Percentiles rank a stretch among this genome's conserved stretches.
Evolutionary conservation across 805 yeast species (phyloP).

Genomic region (Candida sanyiensis): DNA sequence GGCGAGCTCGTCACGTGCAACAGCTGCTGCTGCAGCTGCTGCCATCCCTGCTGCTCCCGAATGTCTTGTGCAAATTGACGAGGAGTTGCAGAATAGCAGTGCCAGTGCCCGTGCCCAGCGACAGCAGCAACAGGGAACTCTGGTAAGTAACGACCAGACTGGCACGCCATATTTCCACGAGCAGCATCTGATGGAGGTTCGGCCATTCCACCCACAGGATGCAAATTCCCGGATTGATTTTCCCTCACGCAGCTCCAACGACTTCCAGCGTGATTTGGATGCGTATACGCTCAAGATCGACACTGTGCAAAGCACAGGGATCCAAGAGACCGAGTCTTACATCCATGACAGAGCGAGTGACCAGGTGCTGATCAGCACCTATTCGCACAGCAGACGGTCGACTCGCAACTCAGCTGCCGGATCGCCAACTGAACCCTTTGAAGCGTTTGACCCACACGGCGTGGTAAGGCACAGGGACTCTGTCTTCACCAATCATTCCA

Average conservation of each 20-base stretch:
- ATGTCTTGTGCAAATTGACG: too few species aligned
- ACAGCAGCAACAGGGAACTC: too few species aligned
- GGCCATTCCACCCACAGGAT: background rate
- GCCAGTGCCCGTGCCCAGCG: too few species aligned
- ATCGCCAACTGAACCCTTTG: background rate
- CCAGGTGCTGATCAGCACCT: slow-evolving; percentile 31
- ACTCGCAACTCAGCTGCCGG: slow-evolving; percentile 14
- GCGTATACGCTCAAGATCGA: slow-evolving; percentile 1
- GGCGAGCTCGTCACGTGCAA: slow-evolving; percentile 7
- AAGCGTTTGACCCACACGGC: background rate
- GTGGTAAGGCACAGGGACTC: slow-evolving; percentile 13
- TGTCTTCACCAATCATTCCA: slow-evolving; percentile 21
- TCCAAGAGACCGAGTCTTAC: slow-evolving; percentile 29
- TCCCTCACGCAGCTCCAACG: too few species aligned
- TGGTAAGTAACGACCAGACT: too few species aligned
- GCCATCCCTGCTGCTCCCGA: background rate
- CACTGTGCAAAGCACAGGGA: background rate
- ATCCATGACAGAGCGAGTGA: slow-evolving; percentile 31
- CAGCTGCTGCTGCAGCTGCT: background rate
- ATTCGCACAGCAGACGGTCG: slow-evolving; percentile 18
- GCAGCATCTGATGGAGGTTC: too few species aligned
- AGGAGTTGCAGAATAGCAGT: too few species aligned
- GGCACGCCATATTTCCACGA: too few species aligned
- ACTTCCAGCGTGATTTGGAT: background rate
- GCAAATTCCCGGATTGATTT: too few species aligned